These are phyloP conservation scores for Talaromyces sp. DNA, from an alignment of 2,329 filamentous ascomycete species.

Conservation along the genomic window DNA sequence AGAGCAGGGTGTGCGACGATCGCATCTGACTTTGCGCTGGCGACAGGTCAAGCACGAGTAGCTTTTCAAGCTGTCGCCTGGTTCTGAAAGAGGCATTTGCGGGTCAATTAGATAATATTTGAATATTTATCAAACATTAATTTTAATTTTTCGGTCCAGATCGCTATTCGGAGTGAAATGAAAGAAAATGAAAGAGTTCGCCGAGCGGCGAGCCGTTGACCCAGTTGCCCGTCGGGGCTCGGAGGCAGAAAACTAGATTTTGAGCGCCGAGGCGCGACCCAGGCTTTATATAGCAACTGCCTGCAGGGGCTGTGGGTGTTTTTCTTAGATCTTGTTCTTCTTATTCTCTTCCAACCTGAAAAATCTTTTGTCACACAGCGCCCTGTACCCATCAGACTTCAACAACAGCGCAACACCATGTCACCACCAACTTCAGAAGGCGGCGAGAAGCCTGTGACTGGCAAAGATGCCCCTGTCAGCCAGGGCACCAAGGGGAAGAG, in stretches of 20 bases:
- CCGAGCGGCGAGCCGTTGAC: not conserved
- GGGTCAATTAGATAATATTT: not conserved
- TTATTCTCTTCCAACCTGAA: not conserved
- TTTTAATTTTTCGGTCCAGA: not conserved
- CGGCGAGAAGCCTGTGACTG: not conserved
- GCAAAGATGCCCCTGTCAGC: not conserved
- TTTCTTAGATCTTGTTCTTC: not conserved
- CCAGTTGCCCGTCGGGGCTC: not conserved
- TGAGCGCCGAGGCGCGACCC: not conserved
- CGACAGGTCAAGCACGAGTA: constrained; percentile 34
- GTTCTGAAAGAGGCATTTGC: not conserved
- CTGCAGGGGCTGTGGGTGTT: not conserved
- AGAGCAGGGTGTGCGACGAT: constrained; percentile 38
- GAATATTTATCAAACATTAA: not conserved
- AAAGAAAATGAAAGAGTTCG: not conserved
- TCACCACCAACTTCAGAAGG: not conserved
- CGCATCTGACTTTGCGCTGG: constrained; percentile 42
- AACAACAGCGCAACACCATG: not conserved
- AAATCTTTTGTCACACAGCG: not conserved
- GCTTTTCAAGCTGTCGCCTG: constrained; percentile 7
- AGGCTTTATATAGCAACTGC: not conserved
- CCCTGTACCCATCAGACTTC: not conserved
- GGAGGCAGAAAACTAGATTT: not conserved
- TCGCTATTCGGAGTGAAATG: not conserved
- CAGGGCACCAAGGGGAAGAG: not conserved